Base-by-base conservation (phyloP, 768 basidiomycete species). In the Tylopilus intermedius region DNA sequence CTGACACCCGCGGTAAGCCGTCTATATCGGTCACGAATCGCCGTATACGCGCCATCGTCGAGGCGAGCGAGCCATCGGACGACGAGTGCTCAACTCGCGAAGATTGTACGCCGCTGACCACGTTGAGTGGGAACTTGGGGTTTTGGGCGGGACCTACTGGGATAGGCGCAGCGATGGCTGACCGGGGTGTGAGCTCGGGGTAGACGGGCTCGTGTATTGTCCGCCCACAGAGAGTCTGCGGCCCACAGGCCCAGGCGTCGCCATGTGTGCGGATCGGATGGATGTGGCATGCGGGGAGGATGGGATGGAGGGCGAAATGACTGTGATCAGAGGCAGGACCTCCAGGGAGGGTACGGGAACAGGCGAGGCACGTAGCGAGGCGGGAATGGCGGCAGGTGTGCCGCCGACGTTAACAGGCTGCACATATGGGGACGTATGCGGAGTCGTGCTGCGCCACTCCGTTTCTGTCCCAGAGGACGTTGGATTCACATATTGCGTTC, bases 1-100 rank as follows among this genome's bases (percentile, higher is more conserved):
- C 58, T 0, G 72, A 65, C 1, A 77, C 58, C 79, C 79, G 79
- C 3, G 79, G 79, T 1, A 80, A 67, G 0, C 58, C 55, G 27
- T 75, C 69, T 13, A 79, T n/a, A 5, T 58, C 59, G 3, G 60
- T 48, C 8, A 74, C 45, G 46, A 79, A 71, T 13, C 68, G 62
- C 6, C 67, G 62, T 18, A 77, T 7, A 4, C 74, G 74, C 5
- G 66, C 52, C 22, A 75, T 18, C 65, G 74, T n/a, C 9, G 67
- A 67, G 24, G 51, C 29, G 24, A 45, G 49, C 1, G 56, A 50
- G 14, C 51, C 40, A n/a, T 32, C 35, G 15, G 56, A 49, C n/a
- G n/a, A 38, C 7, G 38, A 2, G n/a, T 11, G 38, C 6, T 38
- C 38, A n/a, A 38, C 37, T 7, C 6, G 14, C n/a, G 37, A 4